Percentiles rank a stretch among this genome's conserved stretches.
Conservation (phyloP, 108 stramenopile genomes). For the Cylindrotheca fusiformis region DNA sequence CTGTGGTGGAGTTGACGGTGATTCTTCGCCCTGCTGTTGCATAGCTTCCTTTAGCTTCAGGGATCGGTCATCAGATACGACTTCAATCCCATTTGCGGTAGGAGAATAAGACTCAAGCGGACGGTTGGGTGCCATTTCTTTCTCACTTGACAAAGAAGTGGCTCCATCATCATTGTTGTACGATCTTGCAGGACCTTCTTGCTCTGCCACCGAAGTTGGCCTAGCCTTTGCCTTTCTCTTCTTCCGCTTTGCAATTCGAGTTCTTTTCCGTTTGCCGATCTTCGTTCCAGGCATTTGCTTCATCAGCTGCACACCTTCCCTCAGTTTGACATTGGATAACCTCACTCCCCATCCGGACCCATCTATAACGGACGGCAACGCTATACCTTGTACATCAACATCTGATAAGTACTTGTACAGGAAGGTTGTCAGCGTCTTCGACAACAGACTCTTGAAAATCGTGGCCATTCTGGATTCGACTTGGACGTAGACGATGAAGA, state of each 20-base stretch:
- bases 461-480: constrained; percentile 21
- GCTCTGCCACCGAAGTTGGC: background rate
- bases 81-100: background rate
- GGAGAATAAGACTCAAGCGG: background rate
- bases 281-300: constrained; percentile 57
- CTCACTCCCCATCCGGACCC: constrained; percentile 77
- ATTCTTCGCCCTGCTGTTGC: background rate
- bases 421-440: constrained; percentile 72
- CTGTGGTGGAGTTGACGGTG: constrained; percentile 22
- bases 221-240: background rate
- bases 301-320: constrained; percentile 73
- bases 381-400: constrained; percentile 78
- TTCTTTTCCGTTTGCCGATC: constrained; percentile 30
- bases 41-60: background rate
- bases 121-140: background rate
- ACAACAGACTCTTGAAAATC: constrained; percentile 58
- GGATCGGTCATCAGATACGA: background rate
- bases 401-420: constrained; percentile 74
- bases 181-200: background rate
- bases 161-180: constrained; percentile 3
- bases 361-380: constrained; percentile 41
- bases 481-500: background rate
- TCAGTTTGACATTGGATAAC: constrained; percentile 75
- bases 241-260: constrained; percentile 30
- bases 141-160: background rate